phyloP scores from a whole-genome alignment of 805 yeast species.

The Diddensiella transvaalensis region DNA sequence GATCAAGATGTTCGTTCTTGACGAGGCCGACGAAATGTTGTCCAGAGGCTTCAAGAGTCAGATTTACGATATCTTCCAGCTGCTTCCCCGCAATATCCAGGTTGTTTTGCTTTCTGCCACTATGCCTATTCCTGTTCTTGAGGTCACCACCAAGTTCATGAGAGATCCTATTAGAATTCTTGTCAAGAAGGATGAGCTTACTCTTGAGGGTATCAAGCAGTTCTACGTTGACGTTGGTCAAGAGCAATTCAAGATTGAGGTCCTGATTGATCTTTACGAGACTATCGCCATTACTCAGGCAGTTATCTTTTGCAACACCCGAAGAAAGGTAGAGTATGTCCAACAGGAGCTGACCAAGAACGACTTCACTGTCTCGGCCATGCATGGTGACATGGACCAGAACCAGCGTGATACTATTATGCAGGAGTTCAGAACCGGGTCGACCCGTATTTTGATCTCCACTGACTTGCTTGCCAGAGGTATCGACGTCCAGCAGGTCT shows the following conservation, averaged over 20 bases:
- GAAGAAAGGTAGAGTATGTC: slow-evolving; percentile 90
- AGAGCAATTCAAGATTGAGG: slow-evolving; percentile 93
- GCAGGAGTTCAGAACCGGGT: slow-evolving; percentile 93
- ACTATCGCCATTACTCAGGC: slow-evolving; percentile 95
- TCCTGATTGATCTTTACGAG: slow-evolving; percentile 91
- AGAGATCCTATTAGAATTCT: slow-evolving; percentile 89
- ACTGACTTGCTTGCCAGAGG: slow-evolving; percentile 99
- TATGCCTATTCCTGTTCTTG: slow-evolving; percentile 84
- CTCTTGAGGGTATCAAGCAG: slow-evolving; percentile 92
- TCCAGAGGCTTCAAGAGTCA: slow-evolving; percentile 94
- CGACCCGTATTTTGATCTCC: slow-evolving; percentile 88
- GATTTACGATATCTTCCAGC: slow-evolving; percentile 85
- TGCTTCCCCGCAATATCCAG: slow-evolving; percentile 80
- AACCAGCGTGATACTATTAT: slow-evolving; percentile 90
- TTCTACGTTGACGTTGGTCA: slow-evolving; percentile 85
- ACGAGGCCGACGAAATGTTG: slow-evolving; percentile 95
- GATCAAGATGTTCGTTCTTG: slow-evolving; percentile 83
- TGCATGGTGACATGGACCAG: slow-evolving; percentile 97
- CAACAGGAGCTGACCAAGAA: slow-evolving; percentile 72
- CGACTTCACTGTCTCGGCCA: slow-evolving; percentile 88
- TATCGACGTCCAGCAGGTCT: slow-evolving; percentile 97
- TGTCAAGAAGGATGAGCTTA: slow-evolving; percentile 91
- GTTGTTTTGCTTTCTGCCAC: slow-evolving; percentile 96
- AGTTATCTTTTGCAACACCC: slow-evolving; percentile 96
- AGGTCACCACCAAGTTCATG: slow-evolving; percentile 88